Evolutionary conservation across 2,329 filamentous ascomycete species (phyloP), one percentile per base, ranked within the genome.

Genomic region (Monosporascus sp.): DNA sequence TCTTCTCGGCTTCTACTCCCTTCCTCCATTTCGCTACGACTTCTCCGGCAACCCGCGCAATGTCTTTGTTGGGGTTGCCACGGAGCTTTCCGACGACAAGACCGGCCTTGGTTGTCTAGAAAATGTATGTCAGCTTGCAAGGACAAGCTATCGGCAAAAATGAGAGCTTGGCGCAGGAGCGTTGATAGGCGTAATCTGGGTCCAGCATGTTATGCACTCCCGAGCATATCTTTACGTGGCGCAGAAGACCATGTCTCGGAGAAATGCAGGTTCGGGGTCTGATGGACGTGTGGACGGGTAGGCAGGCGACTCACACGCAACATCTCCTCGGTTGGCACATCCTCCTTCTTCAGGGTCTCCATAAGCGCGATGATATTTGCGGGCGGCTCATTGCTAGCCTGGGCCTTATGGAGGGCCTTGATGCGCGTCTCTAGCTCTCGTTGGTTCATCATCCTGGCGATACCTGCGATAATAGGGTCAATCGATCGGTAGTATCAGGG

Each of bases 21-120:
- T 85, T 85, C 76, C 88, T 89, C 91, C 91, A 96, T 71, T 92
- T 95, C 58, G 81, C 82, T 50, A 99, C 91, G 53, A 97, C 88
- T 65, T 92, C 89, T 55, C 82, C 80, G 3, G 94, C 91, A 44
- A 90, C 78, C 50, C 84, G 82, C 47, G 87, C 85, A 62, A 97
- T 87, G 44, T 92, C 85, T 70, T 90, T 91, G 77, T 95, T 88
- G 53, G 85, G 72, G 70, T 95, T 91, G 56, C 88, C 73, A 51
- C 85, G 80, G 49, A 87, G 83, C 69, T 91, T 93, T 70, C 92
- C 93, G 58, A 97, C 89, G 49, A 88, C 85, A 60, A 96, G 87
- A 63, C 94, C 94, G 50, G 96, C 93, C 63, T 88, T 89, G n/a
- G 93, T 97, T 43, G 88, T 80, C 85, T 87, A 56, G 48, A 51